Evolutionary conservation across 176 grass and related monocot genomes (phyloP).

Genomic region (Typha latifolia): DNA sequence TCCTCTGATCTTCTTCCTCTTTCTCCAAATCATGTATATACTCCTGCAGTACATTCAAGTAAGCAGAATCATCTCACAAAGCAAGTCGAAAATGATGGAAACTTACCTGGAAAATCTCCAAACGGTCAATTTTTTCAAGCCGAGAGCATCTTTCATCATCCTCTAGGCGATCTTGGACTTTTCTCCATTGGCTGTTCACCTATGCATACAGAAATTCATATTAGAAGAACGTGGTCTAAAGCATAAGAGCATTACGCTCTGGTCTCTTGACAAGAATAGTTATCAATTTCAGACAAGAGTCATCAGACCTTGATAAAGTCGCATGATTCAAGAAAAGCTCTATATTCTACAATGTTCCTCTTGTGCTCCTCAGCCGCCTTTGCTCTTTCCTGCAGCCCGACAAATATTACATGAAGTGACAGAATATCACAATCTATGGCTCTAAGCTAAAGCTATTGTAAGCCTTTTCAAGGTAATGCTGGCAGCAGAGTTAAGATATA

Average conservation of each 20-base stretch:
- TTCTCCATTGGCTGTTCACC: constrained; percentile 82
- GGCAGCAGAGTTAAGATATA: too few relatives aligned
- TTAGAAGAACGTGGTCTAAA: not conserved
- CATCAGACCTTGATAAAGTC: constrained; percentile 88
- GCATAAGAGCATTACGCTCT: not conserved
- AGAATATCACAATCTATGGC: not conserved
- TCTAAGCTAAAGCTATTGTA: too few relatives aligned
- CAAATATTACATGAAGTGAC: constrained; percentile 1
- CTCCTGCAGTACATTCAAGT: constrained; percentile 44
- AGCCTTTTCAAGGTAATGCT: too few relatives aligned
- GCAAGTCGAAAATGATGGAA: constrained; percentile 1
- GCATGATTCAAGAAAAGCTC: constrained; percentile 85
- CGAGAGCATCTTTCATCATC: constrained; percentile 73
- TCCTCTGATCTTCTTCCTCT: constrained; percentile 77
- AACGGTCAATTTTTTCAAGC: constrained; percentile 83
- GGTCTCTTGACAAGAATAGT: not conserved
- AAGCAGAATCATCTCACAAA: not conserved
- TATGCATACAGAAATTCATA: constrained; percentile 18
- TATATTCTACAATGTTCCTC: constrained; percentile 64
- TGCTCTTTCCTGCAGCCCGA: constrained; percentile 64
- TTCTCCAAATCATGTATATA: constrained; percentile 69
- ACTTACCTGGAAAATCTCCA: constrained; percentile 88
- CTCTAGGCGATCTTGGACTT: constrained; percentile 82
- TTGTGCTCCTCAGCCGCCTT: constrained; percentile 79
- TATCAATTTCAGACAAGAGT: not conserved